Evolutionary conservation across 179 eudicot species (phyloP).

Genomic region (Carnegiea gigantea): DNA sequence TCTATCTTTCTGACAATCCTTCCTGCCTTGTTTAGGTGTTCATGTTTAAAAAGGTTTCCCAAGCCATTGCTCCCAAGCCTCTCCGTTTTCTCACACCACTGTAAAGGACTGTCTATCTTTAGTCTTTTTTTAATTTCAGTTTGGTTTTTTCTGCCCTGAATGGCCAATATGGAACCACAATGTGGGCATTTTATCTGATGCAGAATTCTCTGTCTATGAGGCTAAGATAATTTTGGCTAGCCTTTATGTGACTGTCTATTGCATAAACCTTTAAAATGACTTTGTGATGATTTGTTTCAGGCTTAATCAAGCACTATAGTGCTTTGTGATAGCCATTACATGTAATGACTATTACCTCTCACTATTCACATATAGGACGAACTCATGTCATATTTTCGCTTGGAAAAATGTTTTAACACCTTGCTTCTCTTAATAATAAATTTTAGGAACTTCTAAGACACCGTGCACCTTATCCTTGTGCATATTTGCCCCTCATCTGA

Average conservation of each 20-base stretch:
- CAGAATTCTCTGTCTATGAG: neutral
- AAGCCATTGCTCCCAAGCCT: neutral
- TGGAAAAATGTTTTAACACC: neutral
- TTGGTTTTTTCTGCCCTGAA: neutral
- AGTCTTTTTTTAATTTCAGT: neutral
- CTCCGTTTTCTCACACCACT: neutral
- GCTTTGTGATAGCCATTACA: neutral
- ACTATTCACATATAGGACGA: neutral
- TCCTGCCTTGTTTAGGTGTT: neutral
- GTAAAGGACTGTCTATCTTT: no score
- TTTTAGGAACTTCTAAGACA: neutral
- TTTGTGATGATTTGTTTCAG: neutral
- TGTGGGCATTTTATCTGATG: neutral
- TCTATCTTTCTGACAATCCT: neutral
- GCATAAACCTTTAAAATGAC: neutral
- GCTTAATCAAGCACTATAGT: neutral
- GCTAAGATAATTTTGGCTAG: neutral
- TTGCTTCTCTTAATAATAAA: neutral
- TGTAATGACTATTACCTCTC: neutral
- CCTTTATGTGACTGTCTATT: neutral
- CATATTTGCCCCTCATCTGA: neutral
- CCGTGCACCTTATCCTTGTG: neutral
- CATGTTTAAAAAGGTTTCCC: neutral
- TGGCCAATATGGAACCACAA: neutral
- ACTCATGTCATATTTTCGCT: neutral